Base-by-base conservation (phyloP, 768 basidiomycete genomes). In the Agaricus blazei region DNA sequence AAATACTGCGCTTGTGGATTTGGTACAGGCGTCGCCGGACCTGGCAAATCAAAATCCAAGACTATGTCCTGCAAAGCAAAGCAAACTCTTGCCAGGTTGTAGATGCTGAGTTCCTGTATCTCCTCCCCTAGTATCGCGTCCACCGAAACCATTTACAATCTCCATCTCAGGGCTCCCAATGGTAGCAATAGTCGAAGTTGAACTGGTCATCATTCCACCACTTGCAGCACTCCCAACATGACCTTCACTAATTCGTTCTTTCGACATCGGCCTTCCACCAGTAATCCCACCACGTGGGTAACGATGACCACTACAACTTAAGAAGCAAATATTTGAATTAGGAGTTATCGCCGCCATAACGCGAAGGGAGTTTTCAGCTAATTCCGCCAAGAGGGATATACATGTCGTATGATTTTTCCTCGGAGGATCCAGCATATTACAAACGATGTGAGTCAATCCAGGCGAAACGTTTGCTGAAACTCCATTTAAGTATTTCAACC, bases 381-480 rank as follows among this genome's bases (percentile, higher is more conserved):
- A 70, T 49, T 84, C 83, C 0, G 78, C 76, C 1, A 90, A 70
- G 23, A 89, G 72, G 6, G 74, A 74, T 49, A 79, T 66, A 62
- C 85, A 87, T 0, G 85, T 76, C 1, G 81, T 69, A 24, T 75
- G 73, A 23, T 72, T 78, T 68, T 81, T 85, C 66, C 83, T 85
- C 1, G 74, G 72, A 0, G 75, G 76, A 8, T 79, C 70, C 12
- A 89, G 72, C 88, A 90, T 88, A 55, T 72, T 76, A 31, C 77
- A 67, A 0, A 77, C 81, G 24, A 80, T 75, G 41, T 74, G 70
- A 24, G 81, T 77, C 1, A 88, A 68, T 1, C 71, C 62, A 0
- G 76, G 71, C 0, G 86, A 82, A 40, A 87, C 73, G 5, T 70
- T 66, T 11, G 81, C 86, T 88, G 19, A 19, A 61, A 27, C 1